A percentile compares a stretch with the other conserved stretches of the same genome.
Evolutionary conservation across 257 asterid genomes (phyloP).

Genomic region (Forsythia viridissima): DNA sequence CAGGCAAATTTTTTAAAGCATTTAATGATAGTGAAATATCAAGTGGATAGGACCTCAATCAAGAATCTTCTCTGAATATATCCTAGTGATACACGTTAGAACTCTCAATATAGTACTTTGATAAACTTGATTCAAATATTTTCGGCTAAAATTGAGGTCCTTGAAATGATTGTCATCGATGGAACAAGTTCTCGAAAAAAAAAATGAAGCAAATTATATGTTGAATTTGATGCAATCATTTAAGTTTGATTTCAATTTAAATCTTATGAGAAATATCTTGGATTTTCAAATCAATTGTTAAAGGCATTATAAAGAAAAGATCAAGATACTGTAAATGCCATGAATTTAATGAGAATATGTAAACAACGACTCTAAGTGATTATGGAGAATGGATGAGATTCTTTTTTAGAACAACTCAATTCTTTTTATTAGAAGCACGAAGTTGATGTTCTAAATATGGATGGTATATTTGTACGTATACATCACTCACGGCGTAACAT

Average conservation of each 20-base stretch:
- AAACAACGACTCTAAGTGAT: neutral
- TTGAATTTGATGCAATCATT: neutral
- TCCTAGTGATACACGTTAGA: neutral
- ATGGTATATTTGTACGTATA: neutral
- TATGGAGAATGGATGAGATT: too few species aligned
- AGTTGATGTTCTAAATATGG: neutral
- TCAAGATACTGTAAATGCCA: neutral
- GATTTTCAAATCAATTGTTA: neutral
- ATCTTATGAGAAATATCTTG: neutral
- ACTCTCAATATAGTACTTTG: neutral
- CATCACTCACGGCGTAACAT: neutral
- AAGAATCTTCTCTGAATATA: neutral
- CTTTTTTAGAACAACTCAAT: too few species aligned
- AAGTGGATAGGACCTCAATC: neutral
- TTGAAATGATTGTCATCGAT: too few species aligned
- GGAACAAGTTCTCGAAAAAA: too few species aligned
- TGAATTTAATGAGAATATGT: neutral
- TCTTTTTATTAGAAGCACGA: too few species aligned
- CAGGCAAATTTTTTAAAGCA: neutral
- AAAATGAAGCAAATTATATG: neutral
- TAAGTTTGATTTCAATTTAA: neutral
- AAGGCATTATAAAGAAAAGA: neutral
- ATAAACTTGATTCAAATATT: neutral
- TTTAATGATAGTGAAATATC: neutral
- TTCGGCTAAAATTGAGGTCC: neutral